A percentile compares a stretch with the other conserved stretches of the same genome.
These are phyloP conservation scores for Pseudogymnoascus sp. DNA, from an alignment of 2,329 filamentous ascomycete species.

Conservation along the genomic window DNA sequence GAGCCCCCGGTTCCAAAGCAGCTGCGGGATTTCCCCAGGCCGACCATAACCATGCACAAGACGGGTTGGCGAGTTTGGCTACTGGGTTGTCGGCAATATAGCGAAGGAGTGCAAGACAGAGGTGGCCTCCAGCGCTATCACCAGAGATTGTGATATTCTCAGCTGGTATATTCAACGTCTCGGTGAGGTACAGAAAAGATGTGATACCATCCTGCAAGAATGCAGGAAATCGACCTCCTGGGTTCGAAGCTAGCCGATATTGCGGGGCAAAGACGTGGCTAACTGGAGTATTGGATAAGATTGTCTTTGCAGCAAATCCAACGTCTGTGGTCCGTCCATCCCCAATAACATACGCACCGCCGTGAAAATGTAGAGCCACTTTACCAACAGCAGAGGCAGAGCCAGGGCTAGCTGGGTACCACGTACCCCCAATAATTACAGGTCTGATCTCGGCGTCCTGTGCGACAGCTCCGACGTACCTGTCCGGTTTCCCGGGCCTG, in stretches of 20 bases:
- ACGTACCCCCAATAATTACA: constrained; percentile 25
- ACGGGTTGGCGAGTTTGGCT: constrained; percentile 29
- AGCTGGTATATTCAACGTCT: constrained; percentile 30
- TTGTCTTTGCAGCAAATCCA: constrained; percentile 27
- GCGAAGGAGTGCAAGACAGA: constrained; percentile 36
- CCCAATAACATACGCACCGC: constrained; percentile 39
- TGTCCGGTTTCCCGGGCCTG: neutral
- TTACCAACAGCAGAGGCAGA: constrained; percentile 7
- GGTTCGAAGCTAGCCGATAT: constrained; percentile 40
- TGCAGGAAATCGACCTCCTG: constrained; percentile 40
- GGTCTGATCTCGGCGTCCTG: constrained; percentile 12
- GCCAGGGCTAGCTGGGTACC: constrained; percentile 20
- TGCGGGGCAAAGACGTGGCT: constrained; percentile 36
- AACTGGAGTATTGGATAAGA: constrained; percentile 31
- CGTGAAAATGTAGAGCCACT: constrained; percentile 41
- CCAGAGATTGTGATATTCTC: constrained; percentile 37
- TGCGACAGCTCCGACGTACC: neutral
- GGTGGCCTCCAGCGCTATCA: constrained; percentile 43
- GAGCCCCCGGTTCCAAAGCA: constrained; percentile 22
- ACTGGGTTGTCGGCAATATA: constrained; percentile 35
- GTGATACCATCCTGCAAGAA: constrained; percentile 42
- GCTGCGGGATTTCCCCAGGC: constrained; percentile 34
- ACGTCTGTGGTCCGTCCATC: constrained; percentile 32
- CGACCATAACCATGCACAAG: constrained; percentile 34
- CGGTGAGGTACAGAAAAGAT: constrained; percentile 36